These are phyloP conservation scores for Nematodospora anomalae DNA, from an alignment of 1,139 yeast species.

Conservation along the genomic window DNA sequence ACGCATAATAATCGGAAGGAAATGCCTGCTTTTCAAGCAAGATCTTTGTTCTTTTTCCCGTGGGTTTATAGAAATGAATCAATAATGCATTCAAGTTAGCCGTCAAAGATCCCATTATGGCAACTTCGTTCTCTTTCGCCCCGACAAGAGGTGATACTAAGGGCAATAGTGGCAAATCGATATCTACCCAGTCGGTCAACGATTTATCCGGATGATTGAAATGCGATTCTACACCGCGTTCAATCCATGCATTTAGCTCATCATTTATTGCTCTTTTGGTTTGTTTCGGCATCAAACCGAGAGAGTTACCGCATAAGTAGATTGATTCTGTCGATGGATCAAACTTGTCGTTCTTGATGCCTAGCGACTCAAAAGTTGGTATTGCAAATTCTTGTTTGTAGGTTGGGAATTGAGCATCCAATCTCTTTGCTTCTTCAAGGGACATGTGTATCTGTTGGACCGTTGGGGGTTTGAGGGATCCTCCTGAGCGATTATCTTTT, in stretches of 20 bases:
- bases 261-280: slow-evolving; percentile 57
- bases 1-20: slow-evolving; percentile 90
- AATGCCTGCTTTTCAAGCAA: slow-evolving; percentile 84
- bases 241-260: slow-evolving; percentile 82
- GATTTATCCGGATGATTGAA: slow-evolving; percentile 59
- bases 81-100: slow-evolving; percentile 75
- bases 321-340: slow-evolving; percentile 32
- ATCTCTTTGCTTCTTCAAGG: slow-evolving; percentile 20
- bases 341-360: slow-evolving; percentile 27
- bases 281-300: slow-evolving; percentile 80
- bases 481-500: too few species aligned
- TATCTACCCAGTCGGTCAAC: slow-evolving; percentile 72
- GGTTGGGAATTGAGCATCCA: slow-evolving; percentile 40
- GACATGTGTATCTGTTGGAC: slow-evolving; percentile 6
- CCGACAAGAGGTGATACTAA: slow-evolving; percentile 75
- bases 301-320: slow-evolving; percentile 87
- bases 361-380: slow-evolving; percentile 61
- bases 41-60: slow-evolving; percentile 60
- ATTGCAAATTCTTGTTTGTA: slow-evolving; percentile 48
- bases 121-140: slow-evolving; percentile 70
- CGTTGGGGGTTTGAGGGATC: not conserved
- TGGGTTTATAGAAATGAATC: slow-evolving; percentile 73
- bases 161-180: slow-evolving; percentile 74
- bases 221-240: slow-evolving; percentile 81
- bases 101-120: slow-evolving; percentile 85